Base-by-base conservation (phyloP, 208 protist genomes). In the Naegleria fowleri region DNA sequence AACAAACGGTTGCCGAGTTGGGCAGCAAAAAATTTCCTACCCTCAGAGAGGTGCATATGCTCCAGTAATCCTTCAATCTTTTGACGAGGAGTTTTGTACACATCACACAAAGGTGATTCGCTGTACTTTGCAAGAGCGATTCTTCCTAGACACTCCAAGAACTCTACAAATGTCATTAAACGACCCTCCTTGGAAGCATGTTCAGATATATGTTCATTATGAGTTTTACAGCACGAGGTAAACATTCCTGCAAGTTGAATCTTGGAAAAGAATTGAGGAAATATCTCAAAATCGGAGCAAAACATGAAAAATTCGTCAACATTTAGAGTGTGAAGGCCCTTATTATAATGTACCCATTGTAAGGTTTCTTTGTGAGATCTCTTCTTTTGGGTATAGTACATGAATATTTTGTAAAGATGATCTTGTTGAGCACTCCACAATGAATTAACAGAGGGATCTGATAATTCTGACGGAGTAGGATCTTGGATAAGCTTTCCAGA, bases 61-160 rank as follows among this genome's bases (percentile, higher is more conserved):
- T 87, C 83, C 38, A 87, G 19, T 13, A 87, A 29, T 0, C 29
- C 83, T 87, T 87, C 83, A 29, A 87, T 87, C 41, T 87, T 87
- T n/a, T 22, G 33, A 16, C 22, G 11, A 2, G 83, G 4, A 87
- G 83, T 87, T 87, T 40, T 41, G 40, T 87, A 87, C 9, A 87
- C 29, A 0, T 87, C 83, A 33, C 40, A 15, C 15, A 87, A 39
- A 11, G 83, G 38, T 1, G 83, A 29, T 13, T 87, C 83, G 5
- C 83, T 38, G 29, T 36, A 87, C 15, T 51, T 22, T 15, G 33
- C 15, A 33, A 87, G 43, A 36, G 83, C 83, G n/a, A 87, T 87
- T 51, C 83, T 87, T 52, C 83, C 83, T 29, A 87, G 83, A n/a
- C 83, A 87, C 7, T 87, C 83, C 33, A 87, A 87, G 43, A 87